phyloP scores from a whole-genome alignment of 2,329 filamentous ascomycete species.

The Keithomyces neogunnii region DNA sequence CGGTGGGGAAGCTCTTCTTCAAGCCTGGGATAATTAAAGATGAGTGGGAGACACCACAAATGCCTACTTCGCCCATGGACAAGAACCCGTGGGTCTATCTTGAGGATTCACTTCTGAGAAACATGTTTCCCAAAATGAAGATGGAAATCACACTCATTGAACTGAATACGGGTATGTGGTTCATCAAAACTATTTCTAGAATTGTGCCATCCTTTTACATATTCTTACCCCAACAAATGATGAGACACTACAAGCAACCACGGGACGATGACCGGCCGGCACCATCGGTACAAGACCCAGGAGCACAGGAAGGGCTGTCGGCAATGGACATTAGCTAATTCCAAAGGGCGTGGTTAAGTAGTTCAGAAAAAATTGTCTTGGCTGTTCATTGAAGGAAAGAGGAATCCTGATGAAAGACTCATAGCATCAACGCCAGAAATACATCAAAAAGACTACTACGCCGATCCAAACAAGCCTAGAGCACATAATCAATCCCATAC shows the following conservation, averaged over 20 bases:
- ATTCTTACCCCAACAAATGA: conserved; percentile 59
- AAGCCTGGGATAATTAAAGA: conserved; percentile 38
- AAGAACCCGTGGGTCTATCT: conserved; percentile 48
- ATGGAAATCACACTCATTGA: conserved; percentile 46
- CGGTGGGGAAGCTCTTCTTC: conserved; percentile 37
- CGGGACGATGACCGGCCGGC: conserved; percentile 33
- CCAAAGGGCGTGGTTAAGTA: neutral
- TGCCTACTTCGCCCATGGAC: conserved; percentile 9
- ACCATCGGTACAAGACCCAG: conserved; percentile 31
- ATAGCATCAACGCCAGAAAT: neutral
- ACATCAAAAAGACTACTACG: neutral
- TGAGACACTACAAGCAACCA: conserved; percentile 57
- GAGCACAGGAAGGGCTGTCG: conserved; percentile 20
- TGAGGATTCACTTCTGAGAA: conserved; percentile 46
- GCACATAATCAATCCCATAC: neutral
- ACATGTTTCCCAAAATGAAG: conserved; percentile 59
- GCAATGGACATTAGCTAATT: neutral
- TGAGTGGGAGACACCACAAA: conserved; percentile 32
- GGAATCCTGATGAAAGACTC: neutral
- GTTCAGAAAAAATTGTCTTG: neutral
- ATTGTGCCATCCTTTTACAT: conserved; percentile 55
- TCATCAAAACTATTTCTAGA: conserved; percentile 50
- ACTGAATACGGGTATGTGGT: conserved; percentile 54
- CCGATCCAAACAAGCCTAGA: neutral
- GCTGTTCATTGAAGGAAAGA: neutral